Evolutionary conservation across 176 grass and related monocot species (phyloP).

Genomic region (Avena insularis): DNA sequence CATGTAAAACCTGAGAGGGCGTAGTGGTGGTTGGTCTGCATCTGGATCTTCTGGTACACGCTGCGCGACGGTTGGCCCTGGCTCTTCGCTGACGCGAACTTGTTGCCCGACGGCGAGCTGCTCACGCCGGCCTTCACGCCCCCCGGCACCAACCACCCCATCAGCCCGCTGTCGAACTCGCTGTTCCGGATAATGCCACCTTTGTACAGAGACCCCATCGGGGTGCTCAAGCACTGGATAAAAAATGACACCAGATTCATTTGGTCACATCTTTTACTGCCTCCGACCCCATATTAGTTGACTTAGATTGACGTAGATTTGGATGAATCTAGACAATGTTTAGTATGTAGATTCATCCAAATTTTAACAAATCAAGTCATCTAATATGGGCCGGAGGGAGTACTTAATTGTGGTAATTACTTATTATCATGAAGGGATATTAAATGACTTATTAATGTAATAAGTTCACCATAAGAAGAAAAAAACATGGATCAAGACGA

Average conservation of each 20-base stretch:
- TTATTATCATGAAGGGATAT: not conserved
- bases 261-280: not conserved
- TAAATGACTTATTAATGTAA: not conserved
- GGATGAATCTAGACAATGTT: too few relatives aligned
- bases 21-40: slow-evolving; percentile 58
- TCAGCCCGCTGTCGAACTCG: slow-evolving; percentile 64
- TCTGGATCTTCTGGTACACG: slow-evolving; percentile 64
- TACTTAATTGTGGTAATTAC: not conserved
- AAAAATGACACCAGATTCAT: not conserved
- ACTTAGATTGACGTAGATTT: too few relatives aligned
- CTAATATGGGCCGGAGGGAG: too few relatives aligned
- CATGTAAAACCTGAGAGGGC: slow-evolving; percentile 64
- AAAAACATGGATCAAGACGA: not conserved
- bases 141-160: slow-evolving; percentile 59
- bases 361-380: too few relatives aligned
- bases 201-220: slow-evolving; percentile 58
- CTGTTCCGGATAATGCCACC: slow-evolving; percentile 78
- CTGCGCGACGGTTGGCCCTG: slow-evolving; percentile 45
- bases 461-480: not conserved
- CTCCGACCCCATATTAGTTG: too few relatives aligned
- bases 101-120: slow-evolving; percentile 39
- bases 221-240: slow-evolving; percentile 67
- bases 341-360: too few relatives aligned
- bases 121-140: slow-evolving; percentile 42
- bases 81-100: slow-evolving; percentile 1